These are phyloP conservation scores for Coemansia asiatica DNA, from an alignment of 192 early-diverging fungal species.

Conservation along the genomic window DNA sequence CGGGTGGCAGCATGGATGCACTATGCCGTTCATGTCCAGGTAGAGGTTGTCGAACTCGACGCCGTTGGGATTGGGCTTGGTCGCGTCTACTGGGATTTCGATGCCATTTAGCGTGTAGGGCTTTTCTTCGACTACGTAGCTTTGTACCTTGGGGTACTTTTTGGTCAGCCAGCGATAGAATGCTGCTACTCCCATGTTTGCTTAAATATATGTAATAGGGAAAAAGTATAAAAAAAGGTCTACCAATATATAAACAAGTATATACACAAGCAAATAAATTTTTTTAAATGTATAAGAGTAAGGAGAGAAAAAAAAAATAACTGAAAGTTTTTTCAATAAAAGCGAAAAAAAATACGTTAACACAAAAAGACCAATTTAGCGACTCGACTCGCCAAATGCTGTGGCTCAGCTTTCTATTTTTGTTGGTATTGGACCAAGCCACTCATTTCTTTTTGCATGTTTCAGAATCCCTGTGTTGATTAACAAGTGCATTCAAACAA, in stretches of 20 bases:
- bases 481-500: no score
- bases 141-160: slow-evolving; percentile 74
- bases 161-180: slow-evolving; percentile 77
- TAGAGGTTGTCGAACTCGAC: slow-evolving; percentile 95
- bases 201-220: background rate
- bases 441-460: no score
- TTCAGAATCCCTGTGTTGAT: no score
- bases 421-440: no score
- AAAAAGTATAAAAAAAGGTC: background rate
- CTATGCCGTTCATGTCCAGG: slow-evolving; percentile 98
- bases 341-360: slow-evolving; percentile 5
- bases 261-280: slow-evolving; percentile 3
- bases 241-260: background rate
- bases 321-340: no score
- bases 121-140: slow-evolving; percentile 72
- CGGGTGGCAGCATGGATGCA: slow-evolving; percentile 84
- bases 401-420: no score
- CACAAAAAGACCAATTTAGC: no score
- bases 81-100: slow-evolving; percentile 79
- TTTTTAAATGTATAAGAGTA: background rate
- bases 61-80: slow-evolving; percentile 87
- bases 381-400: no score
- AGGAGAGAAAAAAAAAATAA: slow-evolving; percentile 1
- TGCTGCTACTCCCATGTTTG: slow-evolving; percentile 74
- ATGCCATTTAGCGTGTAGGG: slow-evolving; percentile 66